phyloP scores from a whole-genome alignment of 495 filamentous ascomycete species.

The Hypoxylon fuscum region DNA sequence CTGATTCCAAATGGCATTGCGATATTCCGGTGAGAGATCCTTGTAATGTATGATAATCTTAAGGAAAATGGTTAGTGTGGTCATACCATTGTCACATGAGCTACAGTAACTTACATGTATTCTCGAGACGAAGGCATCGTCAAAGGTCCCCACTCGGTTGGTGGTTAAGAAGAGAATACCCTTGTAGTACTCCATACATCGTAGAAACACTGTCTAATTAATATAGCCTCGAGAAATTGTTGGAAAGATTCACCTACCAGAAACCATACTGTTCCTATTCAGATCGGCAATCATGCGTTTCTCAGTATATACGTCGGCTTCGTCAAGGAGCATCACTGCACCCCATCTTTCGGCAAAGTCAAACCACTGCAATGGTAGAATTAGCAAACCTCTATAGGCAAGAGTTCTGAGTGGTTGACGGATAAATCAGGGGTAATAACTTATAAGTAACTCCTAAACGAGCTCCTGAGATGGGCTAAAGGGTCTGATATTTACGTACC shows the following conservation, averaged over 20 bases:
- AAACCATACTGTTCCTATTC: constrained; percentile 37
- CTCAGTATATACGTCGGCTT: constrained; percentile 49
- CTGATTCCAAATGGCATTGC: constrained; percentile 14
- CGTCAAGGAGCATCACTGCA: constrained; percentile 45
- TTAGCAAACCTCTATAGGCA: too few relatives aligned
- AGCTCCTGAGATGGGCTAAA: too few relatives aligned
- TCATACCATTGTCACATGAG: neutral
- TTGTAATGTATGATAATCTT: constrained; percentile 54
- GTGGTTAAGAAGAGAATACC: constrained; percentile 67
- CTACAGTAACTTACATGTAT: constrained; percentile 47
- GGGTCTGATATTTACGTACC: too few relatives aligned
- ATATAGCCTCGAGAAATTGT: neutral
- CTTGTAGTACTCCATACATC: constrained; percentile 65
- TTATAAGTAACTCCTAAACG: too few relatives aligned
- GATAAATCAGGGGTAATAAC: too few relatives aligned
- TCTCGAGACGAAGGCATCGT: constrained; percentile 62
- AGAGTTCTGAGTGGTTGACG: too few relatives aligned
- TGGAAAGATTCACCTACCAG: constrained; percentile 17
- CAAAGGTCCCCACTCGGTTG: constrained; percentile 61
- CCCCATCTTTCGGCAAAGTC: constrained; percentile 57
- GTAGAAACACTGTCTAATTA: constrained; percentile 55
- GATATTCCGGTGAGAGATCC: constrained; percentile 23
- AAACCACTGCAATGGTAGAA: too few relatives aligned
- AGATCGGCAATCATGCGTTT: constrained; percentile 30
- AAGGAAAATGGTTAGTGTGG: neutral